phyloP scores from a whole-genome alignment of 106 monocot species.

The Allium cepa region DNA sequence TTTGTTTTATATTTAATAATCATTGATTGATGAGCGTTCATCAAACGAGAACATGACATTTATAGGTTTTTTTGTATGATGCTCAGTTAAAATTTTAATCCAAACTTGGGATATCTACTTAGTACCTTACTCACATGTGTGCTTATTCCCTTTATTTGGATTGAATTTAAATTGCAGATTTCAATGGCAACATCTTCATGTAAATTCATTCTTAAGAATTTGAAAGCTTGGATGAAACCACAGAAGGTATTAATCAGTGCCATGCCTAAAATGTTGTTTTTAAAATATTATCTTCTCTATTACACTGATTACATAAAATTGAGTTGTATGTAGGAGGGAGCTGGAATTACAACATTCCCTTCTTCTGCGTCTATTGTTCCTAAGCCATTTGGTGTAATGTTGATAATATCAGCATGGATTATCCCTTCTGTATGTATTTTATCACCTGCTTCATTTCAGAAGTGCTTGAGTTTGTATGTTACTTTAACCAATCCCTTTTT shows the following conservation, averaged over 20 bases:
- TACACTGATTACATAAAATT: too few species aligned
- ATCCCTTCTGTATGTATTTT: constrained; percentile 75
- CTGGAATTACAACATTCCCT: constrained; percentile 54
- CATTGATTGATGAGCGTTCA: too few species aligned
- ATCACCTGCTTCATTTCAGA: not conserved
- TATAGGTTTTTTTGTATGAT: too few species aligned
- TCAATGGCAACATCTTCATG: constrained; percentile 38
- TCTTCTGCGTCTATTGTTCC: constrained; percentile 62
- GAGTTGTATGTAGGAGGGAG: constrained; percentile 38
- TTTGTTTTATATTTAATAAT: too few species aligned
- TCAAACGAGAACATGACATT: too few species aligned
- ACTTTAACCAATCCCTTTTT: constrained; percentile 1
- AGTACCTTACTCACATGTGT: too few species aligned
- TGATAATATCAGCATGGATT: constrained; percentile 95
- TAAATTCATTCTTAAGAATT: constrained; percentile 31
- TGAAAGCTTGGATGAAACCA: constrained; percentile 82
- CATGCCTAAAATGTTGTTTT: too few species aligned
- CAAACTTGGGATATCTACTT: too few species aligned
- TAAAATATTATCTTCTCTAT: too few species aligned
- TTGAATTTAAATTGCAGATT: constrained; percentile 31
- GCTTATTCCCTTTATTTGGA: too few species aligned
- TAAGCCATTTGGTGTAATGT: constrained; percentile 80
- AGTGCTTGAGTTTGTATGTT: not conserved
- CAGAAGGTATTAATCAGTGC: constrained; percentile 44
- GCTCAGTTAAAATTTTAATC: too few species aligned